Evolutionary conservation across 257 asterid species (phyloP), one percentile per base, ranked within the genome.

Genomic region (Cruciata laevipes): DNA sequence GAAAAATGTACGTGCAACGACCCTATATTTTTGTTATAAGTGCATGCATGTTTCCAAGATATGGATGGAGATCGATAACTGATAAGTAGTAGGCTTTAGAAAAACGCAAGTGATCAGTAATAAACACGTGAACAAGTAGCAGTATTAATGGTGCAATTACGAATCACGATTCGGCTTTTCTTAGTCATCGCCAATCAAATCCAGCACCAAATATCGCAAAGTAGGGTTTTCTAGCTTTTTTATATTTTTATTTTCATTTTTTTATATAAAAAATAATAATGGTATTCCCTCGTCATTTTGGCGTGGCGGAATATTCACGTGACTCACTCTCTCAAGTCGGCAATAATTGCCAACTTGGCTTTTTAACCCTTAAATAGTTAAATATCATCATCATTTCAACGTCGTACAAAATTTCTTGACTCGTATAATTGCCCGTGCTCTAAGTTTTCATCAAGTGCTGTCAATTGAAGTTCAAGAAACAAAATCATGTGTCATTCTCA

Each of bases 81-180:
- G 79, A 75, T 61, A 70, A 66, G 73, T n/a, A 61, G 30, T 47
- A 47, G 49, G 53, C 53, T 16, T 47, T 47, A 13, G 53, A 47
- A 47, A 47, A n/a, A n/a, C 17, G 17, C 21, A 7, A 47, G n/a
- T n/a, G n/a, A 23, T 27, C 0, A 24, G 3, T 8, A 58, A 70
- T 61, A 55, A 71, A 66, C 80, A 76, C 76, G 80, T 76, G 80
- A 62, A 52, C 62, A 66, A 71, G 20, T 66, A 13, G 51, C 14
- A 10, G 4, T 42, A 11, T 12, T 42, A 14, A 24, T 53, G 1
- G 44, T 61, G 71, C 53, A 70, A 66, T 70, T 66, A 23, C 76
- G 63, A 75, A 66, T 70, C 75, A 49, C 53, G 33, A 12, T 25
- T 59, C 74, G 61, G 35, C 66, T 40, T 59, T 51, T 57, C 31